phyloP scores from a whole-genome alignment of 768 basidiomycete genomes.

The Podaxis sp. region DNA sequence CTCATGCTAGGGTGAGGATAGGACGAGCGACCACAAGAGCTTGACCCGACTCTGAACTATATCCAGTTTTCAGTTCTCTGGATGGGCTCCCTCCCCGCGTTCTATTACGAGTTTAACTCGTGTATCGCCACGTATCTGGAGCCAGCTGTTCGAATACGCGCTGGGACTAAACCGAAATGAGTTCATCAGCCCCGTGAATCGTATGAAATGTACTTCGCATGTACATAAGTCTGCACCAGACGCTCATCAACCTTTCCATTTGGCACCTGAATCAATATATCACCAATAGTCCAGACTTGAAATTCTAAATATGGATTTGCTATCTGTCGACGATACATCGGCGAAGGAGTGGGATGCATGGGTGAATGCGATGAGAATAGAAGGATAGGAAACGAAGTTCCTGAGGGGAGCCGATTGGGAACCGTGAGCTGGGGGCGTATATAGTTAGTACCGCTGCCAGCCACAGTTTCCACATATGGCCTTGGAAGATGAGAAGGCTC shows the following conservation, averaged over 20 bases:
- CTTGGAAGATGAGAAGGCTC: neutral
- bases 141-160: neutral
- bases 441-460: neutral
- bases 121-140: neutral
- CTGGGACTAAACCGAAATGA: neutral
- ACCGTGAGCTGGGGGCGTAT: neutral
- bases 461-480: neutral
- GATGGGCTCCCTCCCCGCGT: conserved; percentile 1
- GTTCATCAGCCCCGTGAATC: neutral
- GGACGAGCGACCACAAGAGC: neutral
- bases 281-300: neutral
- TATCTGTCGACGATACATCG: conserved; percentile 5
- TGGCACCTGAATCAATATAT: neutral
- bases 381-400: neutral
- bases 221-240: neutral
- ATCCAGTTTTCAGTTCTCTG: neutral
- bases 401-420: neutral
- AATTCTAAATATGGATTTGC: neutral
- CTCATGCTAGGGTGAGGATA: neutral
- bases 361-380: neutral
- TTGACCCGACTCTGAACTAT: neutral
- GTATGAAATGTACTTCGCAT: neutral
- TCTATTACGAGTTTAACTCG: neutral
- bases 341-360: neutral
- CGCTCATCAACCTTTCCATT: neutral